Base-by-base conservation (phyloP, 768 basidiomycete species). In the Mycena rebaudengoi region DNA sequence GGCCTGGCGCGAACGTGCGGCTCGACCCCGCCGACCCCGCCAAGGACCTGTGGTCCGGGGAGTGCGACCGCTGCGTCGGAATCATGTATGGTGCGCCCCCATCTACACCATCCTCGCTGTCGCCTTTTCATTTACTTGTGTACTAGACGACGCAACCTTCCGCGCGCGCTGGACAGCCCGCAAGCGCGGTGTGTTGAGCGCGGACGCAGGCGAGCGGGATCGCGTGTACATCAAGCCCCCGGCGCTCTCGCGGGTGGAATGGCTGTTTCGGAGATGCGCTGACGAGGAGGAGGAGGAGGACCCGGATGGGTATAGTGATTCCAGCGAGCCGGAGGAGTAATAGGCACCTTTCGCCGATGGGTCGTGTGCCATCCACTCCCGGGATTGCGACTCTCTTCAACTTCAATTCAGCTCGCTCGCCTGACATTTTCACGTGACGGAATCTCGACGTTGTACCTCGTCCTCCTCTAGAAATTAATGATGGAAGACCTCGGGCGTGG, bases 31-130 rank as follows among this genome's bases (percentile, higher is more conserved):
- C 60, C 39, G 64, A 72, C 56, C 60, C 64, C 7, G 64, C 68
- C 41, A 44, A 50, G 28, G 67, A 75, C 33, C 37, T 74, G n/a
- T 80, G 78, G 79, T 65, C 74, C 1, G 79, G 79, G 14, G 79
- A 79, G 67, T 79, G 79, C 49, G 74, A 78, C 48, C 70, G 70
- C 12, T 80, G 78, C 46, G 78, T 79, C 62, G 64, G 62, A n/a
- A 62, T 78, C 25, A 72, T 79, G 73, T 78, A 78, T 62, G 74
- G 66, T 67, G 53, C 30, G 61, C 53, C 5, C 14, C 5, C 16
- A 40, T 40, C 11, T 25, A 12, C 26, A 25, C 37, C 4, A 35
- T 23, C 16, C 3, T 56, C 11, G 4, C 30, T 2, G 7, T 49
- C n/a, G 6, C n/a, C 18, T 21, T 67, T 29, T 33, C 25, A 14